phyloP scores from a whole-genome alignment of 2,329 filamentous ascomycete species.

The Cladosporium halotolerans region DNA sequence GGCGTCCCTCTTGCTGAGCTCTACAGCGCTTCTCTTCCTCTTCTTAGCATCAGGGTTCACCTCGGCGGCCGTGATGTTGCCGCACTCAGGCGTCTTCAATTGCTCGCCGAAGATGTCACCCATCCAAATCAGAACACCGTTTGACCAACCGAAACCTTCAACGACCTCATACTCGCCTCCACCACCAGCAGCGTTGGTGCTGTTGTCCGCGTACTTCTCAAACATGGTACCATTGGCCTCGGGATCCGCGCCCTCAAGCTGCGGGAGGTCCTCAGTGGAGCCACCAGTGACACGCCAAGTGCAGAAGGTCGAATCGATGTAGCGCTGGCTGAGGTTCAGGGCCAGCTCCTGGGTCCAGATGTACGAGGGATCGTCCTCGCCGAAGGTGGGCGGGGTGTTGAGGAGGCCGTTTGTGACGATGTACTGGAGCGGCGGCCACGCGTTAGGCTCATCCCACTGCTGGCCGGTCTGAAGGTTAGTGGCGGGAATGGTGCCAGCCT shows the following conservation, averaged over 20 bases:
- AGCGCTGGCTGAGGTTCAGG: conserved; percentile 56
- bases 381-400: conserved; percentile 53
- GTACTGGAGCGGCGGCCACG: conserved; percentile 64
- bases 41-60: conserved; percentile 3
- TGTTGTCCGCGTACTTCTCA: conserved; percentile 60
- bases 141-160: conserved; percentile 66
- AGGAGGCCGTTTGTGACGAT: conserved; percentile 57
- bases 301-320: conserved; percentile 62
- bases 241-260: conserved; percentile 43
- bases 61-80: conserved; percentile 11
- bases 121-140: conserved; percentile 62
- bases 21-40: conserved; percentile 10
- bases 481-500: conserved; percentile 54
- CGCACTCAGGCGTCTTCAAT: conserved; percentile 47
- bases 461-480: conserved; percentile 57
- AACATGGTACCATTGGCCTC: conserved; percentile 55
- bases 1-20: conserved; percentile 3
- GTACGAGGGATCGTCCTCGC: conserved; percentile 49
- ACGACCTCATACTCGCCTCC: conserved; percentile 66
- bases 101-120: conserved; percentile 55
- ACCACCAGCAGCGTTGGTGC: conserved; percentile 55
- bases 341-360: conserved; percentile 50
- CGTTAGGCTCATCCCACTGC: conserved; percentile 66
- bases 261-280: conserved; percentile 48
- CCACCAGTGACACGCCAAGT: conserved; percentile 65